Evolutionary conservation across 345 rosid species (phyloP).

Genomic region (Acer yangbiense): DNA sequence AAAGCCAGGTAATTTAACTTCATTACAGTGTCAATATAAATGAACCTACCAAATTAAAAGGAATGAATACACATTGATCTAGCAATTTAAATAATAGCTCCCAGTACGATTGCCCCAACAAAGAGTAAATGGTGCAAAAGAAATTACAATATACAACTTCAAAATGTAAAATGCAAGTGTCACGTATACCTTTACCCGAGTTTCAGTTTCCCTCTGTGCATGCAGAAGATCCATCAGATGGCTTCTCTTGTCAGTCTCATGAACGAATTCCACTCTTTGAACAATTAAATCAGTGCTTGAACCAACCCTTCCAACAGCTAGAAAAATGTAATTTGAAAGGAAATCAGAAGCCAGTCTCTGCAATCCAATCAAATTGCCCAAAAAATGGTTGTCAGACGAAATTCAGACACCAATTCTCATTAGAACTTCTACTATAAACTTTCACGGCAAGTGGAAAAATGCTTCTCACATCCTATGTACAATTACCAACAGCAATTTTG

Average conservation of each 20-base stretch:
- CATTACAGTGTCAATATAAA: not conserved
- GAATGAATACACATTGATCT: not conserved
- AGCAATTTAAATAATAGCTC: not conserved
- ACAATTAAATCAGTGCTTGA: conserved; percentile 97
- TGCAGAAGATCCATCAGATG: conserved; percentile 99
- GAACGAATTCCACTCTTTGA: conserved; percentile 95
- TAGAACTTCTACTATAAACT: not conserved
- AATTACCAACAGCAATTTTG: not conserved
- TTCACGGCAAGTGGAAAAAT: not conserved
- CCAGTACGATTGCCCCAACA: not conserved
- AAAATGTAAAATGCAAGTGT: not conserved
- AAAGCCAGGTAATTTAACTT: conserved; percentile 11
- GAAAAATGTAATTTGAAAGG: conserved; percentile 69
- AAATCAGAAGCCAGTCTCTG: conserved; percentile 98
- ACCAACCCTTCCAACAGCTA: conserved; percentile 99
- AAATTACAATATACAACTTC: not conserved
- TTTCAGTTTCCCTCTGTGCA: conserved; percentile 83
- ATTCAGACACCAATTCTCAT: not conserved
- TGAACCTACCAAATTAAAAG: conserved; percentile 4
- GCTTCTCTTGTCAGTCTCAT: conserved; percentile 93
- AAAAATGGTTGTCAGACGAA: not conserved
- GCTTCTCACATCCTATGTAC: not conserved
- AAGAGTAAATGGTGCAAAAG: not conserved
- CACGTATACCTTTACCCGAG: conserved; percentile 69
- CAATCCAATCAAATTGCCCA: conserved; percentile 26